Percentiles rank a stretch among this genome's conserved stretches.
phyloP scores from a whole-genome alignment of 164 flowering plant genomes.

The Dillenia suffruticosa region DNA sequence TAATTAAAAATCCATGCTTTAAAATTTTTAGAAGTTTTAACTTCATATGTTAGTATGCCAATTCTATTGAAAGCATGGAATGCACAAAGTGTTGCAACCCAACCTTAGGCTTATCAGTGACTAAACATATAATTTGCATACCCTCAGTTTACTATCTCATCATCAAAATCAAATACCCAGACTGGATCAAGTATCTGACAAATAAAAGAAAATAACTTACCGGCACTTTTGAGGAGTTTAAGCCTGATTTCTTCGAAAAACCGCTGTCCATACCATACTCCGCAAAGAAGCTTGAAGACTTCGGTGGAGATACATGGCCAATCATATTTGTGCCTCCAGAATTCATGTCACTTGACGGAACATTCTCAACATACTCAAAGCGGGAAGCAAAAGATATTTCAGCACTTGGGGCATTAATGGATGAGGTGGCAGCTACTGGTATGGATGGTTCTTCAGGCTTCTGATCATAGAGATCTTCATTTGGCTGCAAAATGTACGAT shows the following conservation, averaged over 20 bases:
- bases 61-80: no score
- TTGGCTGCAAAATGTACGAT: constrained; percentile 49
- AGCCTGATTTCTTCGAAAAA: constrained; percentile 53
- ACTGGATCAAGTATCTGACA: not conserved
- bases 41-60: no score
- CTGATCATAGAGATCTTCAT: constrained; percentile 90
- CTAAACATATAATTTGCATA: no score
- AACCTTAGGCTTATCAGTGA: no score
- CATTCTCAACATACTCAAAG: constrained; percentile 79
- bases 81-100: no score
- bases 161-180: no score
- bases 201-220: constrained; percentile 30
- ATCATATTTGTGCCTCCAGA: constrained; percentile 48
- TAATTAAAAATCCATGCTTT: no score
- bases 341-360: constrained; percentile 44
- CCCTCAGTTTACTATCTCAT: no score
- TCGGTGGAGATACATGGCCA: constrained; percentile 87
- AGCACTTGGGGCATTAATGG: constrained; percentile 30
- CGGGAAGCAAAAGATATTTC: constrained; percentile 64
- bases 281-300: constrained; percentile 79
- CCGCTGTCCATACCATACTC: constrained; percentile 93
- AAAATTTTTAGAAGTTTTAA: no score
- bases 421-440: constrained; percentile 44
- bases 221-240: constrained; percentile 67
- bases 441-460: constrained; percentile 83